These are phyloP conservation scores for Pleurotus eryngii DNA, from an alignment of 768 basidiomycete genomes.

Conservation along the genomic window DNA sequence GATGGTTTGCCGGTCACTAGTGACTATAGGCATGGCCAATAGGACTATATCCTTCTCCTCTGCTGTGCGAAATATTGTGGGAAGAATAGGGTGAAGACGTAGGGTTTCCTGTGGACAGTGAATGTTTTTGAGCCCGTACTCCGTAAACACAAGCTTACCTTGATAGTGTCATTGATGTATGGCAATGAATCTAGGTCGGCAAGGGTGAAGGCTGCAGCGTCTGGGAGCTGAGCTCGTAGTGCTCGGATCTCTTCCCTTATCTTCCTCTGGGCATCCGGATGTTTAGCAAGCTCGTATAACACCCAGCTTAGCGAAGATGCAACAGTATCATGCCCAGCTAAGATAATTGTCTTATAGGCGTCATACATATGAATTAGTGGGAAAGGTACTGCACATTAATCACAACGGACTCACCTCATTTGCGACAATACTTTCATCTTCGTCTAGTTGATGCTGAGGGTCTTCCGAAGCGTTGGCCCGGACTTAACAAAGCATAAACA, in stretches of 20 bases:
- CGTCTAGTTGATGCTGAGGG: conserved; percentile 10
- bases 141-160: background rate
- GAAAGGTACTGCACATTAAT: background rate
- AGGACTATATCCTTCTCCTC: conserved; percentile 38
- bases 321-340: conserved; percentile 38
- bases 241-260: conserved; percentile 42
- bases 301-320: conserved; percentile 39
- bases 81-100: conserved; percentile 29
- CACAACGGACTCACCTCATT: conserved; percentile 16
- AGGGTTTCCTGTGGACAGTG: conserved; percentile 21
- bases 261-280: conserved; percentile 39
- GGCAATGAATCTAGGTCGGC: background rate
- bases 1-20: conserved; percentile 27
- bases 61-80: conserved; percentile 17
- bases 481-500: conserved; percentile 2
- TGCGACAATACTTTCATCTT: conserved; percentile 25
- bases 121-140: background rate
- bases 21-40: conserved; percentile 33
- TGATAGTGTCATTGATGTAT: conserved; percentile 2
- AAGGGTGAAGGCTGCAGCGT: background rate
- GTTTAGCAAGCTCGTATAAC: conserved; percentile 41
- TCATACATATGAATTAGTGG: background rate
- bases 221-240: conserved; percentile 8
- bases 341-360: conserved; percentile 7
- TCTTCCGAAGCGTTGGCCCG: conserved; percentile 14